Evolutionary conservation across 352 stramenopile genomes (phyloP).

Genomic region (Phytopythium litorale): DNA sequence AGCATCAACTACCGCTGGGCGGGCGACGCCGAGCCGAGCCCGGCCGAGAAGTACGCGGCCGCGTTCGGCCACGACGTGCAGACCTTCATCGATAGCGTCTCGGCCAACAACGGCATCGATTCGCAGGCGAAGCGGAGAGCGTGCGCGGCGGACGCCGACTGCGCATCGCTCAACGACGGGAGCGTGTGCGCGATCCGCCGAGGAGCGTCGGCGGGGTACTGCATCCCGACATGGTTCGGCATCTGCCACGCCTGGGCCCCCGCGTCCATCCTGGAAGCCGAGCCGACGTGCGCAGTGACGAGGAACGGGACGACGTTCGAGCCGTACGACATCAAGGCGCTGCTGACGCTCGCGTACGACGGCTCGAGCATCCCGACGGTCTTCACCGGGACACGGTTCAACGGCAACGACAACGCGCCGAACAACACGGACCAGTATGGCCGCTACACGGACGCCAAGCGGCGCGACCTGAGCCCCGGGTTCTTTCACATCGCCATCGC

Average conservation of each 20-base stretch:
- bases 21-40: conserved; percentile 24
- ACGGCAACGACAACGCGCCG: conserved; percentile 29
- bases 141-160: conserved; percentile 30
- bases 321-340: conserved; percentile 55
- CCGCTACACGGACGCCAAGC: conserved; percentile 32
- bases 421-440: conserved; percentile 51
- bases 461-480: conserved; percentile 39
- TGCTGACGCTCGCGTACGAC: conserved; percentile 50
- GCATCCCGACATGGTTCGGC: conserved; percentile 56
- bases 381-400: conserved; percentile 54
- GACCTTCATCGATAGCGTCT: conserved; percentile 43
- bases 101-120: conserved; percentile 39
- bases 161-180: conserved; percentile 25
- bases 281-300: conserved; percentile 40
- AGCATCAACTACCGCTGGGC: conserved; percentile 60
- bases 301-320: conserved; percentile 52
- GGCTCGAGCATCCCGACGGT: conserved; percentile 43
- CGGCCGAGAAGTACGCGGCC: conserved; percentile 47
- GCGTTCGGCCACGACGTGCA: conserved; percentile 41
- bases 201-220: conserved; percentile 26
- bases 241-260: conserved; percentile 63
- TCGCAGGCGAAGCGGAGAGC: conserved; percentile 22
- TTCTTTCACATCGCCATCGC: conserved; percentile 52
- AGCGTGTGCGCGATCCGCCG: conserved; percentile 42
- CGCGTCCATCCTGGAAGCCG: conserved; percentile 41